Conservation (phyloP, 169 alveolate species). For the Theileria annulata region DNA sequence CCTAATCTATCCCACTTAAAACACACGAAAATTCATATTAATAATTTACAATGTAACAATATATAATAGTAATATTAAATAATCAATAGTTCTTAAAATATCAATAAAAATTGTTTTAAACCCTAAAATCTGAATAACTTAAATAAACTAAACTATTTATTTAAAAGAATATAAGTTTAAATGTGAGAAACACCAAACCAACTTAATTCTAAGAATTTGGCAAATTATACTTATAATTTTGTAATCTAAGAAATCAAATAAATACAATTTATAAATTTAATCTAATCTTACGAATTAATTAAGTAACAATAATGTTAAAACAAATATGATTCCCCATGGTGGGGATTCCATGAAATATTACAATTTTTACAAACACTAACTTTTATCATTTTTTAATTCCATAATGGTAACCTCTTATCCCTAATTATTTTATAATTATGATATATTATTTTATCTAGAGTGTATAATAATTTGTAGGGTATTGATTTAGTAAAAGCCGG, state of each 20-base stretch:
- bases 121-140: neutral
- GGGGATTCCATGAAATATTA: slow-evolving; percentile 5
- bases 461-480: slow-evolving; percentile 72
- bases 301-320: too few species aligned
- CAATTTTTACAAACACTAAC: neutral
- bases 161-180: neutral
- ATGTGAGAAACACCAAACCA: neutral
- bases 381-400: neutral
- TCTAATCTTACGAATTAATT: neutral
- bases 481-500: slow-evolving; percentile 89
- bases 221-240: neutral
- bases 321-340: slow-evolving; percentile 12
- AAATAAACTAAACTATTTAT: too few species aligned
- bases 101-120: too few species aligned
- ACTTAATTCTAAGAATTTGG: neutral
- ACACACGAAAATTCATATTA: neutral
- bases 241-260: too few species aligned
- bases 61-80: too few species aligned
- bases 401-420: neutral
- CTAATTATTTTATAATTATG: neutral
- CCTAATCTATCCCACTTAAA: neutral
- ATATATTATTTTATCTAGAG: slow-evolving; percentile 8
- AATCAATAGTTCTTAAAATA: too few species aligned
- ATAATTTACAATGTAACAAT: too few species aligned
- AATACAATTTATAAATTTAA: too few species aligned